These are phyloP conservation scores for Pholiota conissans DNA, from an alignment of 768 basidiomycete genomes.

Conservation along the genomic window DNA sequence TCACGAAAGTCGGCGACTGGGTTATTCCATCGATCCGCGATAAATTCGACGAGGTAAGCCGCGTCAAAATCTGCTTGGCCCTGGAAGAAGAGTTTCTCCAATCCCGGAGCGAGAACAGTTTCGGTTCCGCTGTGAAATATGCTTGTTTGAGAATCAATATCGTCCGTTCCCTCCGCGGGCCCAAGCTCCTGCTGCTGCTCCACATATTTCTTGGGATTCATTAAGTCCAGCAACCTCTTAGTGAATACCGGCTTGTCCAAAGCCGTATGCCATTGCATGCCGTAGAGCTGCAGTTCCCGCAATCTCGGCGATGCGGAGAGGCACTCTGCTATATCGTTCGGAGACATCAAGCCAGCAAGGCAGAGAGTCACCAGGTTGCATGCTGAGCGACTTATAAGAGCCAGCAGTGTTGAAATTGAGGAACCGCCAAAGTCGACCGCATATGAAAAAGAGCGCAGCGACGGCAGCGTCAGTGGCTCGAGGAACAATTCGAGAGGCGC, in stretches of 20 bases:
- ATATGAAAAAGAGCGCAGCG: slow-evolving; percentile 15
- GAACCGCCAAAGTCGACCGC: slow-evolving; percentile 14
- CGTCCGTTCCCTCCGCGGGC: no score
- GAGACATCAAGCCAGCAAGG: slow-evolving; percentile 15
- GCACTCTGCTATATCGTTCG: slow-evolving; percentile 14
- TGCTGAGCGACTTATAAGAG: slow-evolving; percentile 12
- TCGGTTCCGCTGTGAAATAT: no score
- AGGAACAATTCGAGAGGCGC: slow-evolving; percentile 11
- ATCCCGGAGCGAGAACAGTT: no score
- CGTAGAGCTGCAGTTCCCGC: slow-evolving; percentile 11
- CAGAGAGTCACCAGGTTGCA: slow-evolving; percentile 13
- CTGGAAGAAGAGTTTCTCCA: no score
- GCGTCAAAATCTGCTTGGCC: no score
- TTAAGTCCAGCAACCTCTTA: slow-evolving; percentile 9
- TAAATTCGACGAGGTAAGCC: no score
- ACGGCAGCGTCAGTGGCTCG: slow-evolving; percentile 13
- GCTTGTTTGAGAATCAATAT: no score
- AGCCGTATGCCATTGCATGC: slow-evolving; percentile 14
- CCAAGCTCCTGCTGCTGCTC: no score
- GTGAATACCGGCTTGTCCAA: slow-evolving; percentile 17
- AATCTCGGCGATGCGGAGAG: slow-evolving; percentile 13
- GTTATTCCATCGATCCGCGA: no score
- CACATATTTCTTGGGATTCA: slow-evolving; percentile 11
- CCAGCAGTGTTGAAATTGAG: slow-evolving; percentile 3
- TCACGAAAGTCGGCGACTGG: no score